Base-by-base conservation (phyloP, 177 flowering plant genomes). In the Vitis hybrid region DNA sequence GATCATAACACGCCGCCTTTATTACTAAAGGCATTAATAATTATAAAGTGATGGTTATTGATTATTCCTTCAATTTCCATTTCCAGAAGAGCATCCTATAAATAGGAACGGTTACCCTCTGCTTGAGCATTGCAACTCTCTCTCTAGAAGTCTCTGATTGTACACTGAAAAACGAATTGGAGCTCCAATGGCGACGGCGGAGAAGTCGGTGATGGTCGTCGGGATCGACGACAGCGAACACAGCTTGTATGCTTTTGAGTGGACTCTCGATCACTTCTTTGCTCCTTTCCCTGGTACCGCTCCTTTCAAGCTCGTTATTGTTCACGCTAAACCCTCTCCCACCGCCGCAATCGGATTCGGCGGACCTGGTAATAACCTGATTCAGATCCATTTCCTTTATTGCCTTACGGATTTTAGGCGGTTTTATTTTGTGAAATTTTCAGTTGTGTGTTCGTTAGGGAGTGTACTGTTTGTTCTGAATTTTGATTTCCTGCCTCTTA, bases 141-240 rank as follows among this genome's bases (percentile, higher is more conserved):
- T 35, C 65, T n/a, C 60, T 60, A 32, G 14, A 32, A 21, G 3
- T 58, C 62, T 19, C 1, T 13, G 17, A n/a, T 40, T 40, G 46
- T 40, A 5, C 7, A 48, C 7, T 35, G 52, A 64, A 19, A 64
- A 19, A 14, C 48, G 3, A 51, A 46, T 10, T 0, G 46, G 8
- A 58, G 19, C 24, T 24, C 19, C 13, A 3, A 78, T 75, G 76
- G 73, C 77, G 62, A 50, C 71, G 13, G 17, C 51, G 46, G 85
- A 75, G 81, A 88, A 86, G 71, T 79, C 73, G 27, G 81, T 88
- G 62, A 85, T 90, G 86, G 60, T 90, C 21, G 73, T 88, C 0
- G 92, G 84, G 15, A 50, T 87, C 30, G 94, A 90, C 73, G 88
- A 88, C 6, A 88, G 91, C 52, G 88, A 84, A 64, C 88, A 85